Conservation (phyloP, 2,329 filamentous ascomycete species). For the Cryphonectria parasitica region DNA sequence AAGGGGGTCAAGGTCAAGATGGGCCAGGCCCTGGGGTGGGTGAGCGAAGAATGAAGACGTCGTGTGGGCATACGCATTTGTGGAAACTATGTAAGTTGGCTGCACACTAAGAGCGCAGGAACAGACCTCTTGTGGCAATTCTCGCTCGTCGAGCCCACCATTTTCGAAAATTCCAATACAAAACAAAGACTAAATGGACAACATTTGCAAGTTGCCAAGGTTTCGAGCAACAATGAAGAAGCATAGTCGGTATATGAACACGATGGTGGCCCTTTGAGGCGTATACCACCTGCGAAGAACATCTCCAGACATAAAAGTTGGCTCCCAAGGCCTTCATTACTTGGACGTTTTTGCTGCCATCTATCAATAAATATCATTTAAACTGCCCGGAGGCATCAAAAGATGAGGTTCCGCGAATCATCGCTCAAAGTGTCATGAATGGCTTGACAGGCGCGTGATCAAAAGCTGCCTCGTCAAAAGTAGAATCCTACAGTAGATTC, state of each 20-base stretch:
- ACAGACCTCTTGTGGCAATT: neutral
- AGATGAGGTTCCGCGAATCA: neutral
- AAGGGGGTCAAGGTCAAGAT: conserved; percentile 89
- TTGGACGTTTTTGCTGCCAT: neutral
- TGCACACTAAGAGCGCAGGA: neutral
- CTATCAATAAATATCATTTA: neutral
- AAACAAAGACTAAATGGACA: neutral
- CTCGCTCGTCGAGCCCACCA: neutral
- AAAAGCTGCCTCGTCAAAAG: neutral
- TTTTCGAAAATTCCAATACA: neutral
- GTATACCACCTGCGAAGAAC: neutral
- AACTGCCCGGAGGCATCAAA: neutral
- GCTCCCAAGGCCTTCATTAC: neutral
- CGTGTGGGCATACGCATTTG: neutral
- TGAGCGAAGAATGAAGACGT: conserved; percentile 51
- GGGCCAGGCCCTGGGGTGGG: conserved; percentile 81
- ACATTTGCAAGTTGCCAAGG: no score
- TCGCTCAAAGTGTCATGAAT: neutral
- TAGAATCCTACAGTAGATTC: neutral
- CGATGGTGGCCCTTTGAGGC: neutral
- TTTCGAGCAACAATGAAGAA: neutral
- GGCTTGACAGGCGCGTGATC: neutral
- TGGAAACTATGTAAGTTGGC: neutral
- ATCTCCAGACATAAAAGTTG: no score
- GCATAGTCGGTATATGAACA: neutral